These are phyloP conservation scores for Globisporangium spinosum DNA, from an alignment of 352 stramenopile species.

Conservation along the genomic window DNA sequence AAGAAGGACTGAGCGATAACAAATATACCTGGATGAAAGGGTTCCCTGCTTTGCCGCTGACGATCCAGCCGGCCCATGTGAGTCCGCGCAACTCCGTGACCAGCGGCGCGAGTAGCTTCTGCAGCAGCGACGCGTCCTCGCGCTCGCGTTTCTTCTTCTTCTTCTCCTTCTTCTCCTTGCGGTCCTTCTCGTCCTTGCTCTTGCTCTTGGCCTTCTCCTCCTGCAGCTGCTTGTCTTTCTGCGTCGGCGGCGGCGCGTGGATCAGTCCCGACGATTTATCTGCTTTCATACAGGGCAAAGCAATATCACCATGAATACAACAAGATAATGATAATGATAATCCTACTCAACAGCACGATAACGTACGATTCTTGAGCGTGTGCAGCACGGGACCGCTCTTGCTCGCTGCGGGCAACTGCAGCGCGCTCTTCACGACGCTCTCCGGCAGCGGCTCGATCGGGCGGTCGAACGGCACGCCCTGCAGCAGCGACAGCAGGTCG, in stretches of 20 bases:
- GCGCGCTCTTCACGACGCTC: slow-evolving; percentile 62
- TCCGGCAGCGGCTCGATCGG: slow-evolving; percentile 74
- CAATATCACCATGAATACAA: neutral
- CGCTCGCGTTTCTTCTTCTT: slow-evolving; percentile 81
- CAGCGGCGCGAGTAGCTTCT: slow-evolving; percentile 71
- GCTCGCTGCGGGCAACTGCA: slow-evolving; percentile 59
- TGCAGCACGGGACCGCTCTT: slow-evolving; percentile 58
- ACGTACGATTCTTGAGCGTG: slow-evolving; percentile 34
- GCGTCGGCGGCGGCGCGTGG: slow-evolving; percentile 51
- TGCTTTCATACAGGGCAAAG: slow-evolving; percentile 7
- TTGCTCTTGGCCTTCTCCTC: slow-evolving; percentile 53
- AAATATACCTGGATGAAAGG: slow-evolving; percentile 55
- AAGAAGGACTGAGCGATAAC: neutral
- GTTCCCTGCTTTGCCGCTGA: slow-evolving; percentile 67
- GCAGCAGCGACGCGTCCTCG: slow-evolving; percentile 61
- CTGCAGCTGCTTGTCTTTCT: slow-evolving; percentile 28
- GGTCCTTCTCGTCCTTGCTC: slow-evolving; percentile 67
- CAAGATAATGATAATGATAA: neutral
- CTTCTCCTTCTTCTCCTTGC: slow-evolving; percentile 81
- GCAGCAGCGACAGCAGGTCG: slow-evolving; percentile 52
- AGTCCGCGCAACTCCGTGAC: slow-evolving; percentile 59
- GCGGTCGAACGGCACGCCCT: slow-evolving; percentile 75
- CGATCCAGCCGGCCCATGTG: slow-evolving; percentile 73
- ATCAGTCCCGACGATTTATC: slow-evolving; percentile 54
- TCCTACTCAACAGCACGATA: neutral